These are phyloP conservation scores for Pirum gemmata DNA, from an alignment of 78 protist species.

Conservation along the genomic window DNA sequence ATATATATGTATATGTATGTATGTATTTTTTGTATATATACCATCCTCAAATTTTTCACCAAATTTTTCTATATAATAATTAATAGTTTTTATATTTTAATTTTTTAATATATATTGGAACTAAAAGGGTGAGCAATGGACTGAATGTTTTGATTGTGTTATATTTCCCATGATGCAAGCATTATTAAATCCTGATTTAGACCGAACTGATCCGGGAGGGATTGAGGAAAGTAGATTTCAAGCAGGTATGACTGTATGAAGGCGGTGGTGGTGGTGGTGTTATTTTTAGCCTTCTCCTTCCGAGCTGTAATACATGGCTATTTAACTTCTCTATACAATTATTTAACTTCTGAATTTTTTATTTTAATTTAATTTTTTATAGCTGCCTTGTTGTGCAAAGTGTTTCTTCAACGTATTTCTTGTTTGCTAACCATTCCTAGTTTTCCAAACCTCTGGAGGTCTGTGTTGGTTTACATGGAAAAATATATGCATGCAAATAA, in stretches of 20 bases:
- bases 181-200: conserved; percentile 32
- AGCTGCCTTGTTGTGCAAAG: conserved; percentile 52
- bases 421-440: not conserved
- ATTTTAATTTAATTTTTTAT: not conserved
- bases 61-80: too few species aligned
- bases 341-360: too few species aligned
- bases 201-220: conserved; percentile 12
- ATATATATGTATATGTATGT: too few species aligned
- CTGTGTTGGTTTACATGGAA: conserved; percentile 20
- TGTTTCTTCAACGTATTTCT: conserved; percentile 42
- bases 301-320: too few species aligned
- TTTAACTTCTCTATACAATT: too few species aligned
- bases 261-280: too few species aligned
- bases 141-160: conserved; percentile 9
- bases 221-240: conserved; percentile 45
- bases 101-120: too few species aligned
- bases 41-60: too few species aligned
- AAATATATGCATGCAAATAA: conserved; percentile 36
- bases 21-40: too few species aligned
- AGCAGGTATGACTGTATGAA: not conserved
- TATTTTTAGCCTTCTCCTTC: too few species aligned
- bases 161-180: conserved; percentile 43
- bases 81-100: too few species aligned
- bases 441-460: conserved; percentile 41
- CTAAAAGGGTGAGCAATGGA: conserved; percentile 46